Percentiles rank a stretch among this genome's conserved stretches.
Evolutionary conservation across 176 grass and related monocot genomes (phyloP).

Genomic region (Alloteropsis semialata): DNA sequence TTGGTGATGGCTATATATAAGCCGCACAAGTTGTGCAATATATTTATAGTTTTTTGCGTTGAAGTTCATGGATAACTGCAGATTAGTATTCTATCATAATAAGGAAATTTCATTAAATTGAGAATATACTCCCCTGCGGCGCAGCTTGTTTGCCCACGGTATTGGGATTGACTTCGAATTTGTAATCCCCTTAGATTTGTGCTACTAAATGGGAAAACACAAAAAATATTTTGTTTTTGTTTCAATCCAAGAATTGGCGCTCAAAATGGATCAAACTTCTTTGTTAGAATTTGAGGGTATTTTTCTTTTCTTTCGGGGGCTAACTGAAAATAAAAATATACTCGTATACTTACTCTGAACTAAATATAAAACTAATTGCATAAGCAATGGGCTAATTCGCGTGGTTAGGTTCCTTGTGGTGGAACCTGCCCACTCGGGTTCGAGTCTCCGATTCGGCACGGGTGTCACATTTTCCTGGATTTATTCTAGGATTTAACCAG

Average conservation of each 20-base stretch:
- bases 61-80: neutral
- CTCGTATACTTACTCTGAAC: too few species aligned
- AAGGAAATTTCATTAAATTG: too few species aligned
- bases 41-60: neutral
- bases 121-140: neutral
- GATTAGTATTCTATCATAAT: too few species aligned
- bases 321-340: too few species aligned
- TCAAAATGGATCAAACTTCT: neutral
- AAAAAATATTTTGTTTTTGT: neutral
- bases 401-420: too few species aligned
- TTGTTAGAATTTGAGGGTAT: neutral
- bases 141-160: slow-evolving; percentile 9
- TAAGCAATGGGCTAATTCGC: too few species aligned
- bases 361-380: too few species aligned
- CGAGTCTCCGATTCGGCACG: too few species aligned
- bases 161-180: neutral
- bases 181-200: neutral
- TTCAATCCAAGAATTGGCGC: neutral
- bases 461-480: too few species aligned
- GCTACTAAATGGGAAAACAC: neutral
- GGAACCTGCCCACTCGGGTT: too few species aligned
- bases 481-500: too few species aligned
- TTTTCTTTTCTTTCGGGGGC: neutral
- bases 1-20: neutral
- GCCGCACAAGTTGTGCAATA: neutral